Evolutionary conservation across 805 yeast genomes (phyloP), one percentile per base, ranked within the genome.

Genomic region (Candida yuanshanica): DNA sequence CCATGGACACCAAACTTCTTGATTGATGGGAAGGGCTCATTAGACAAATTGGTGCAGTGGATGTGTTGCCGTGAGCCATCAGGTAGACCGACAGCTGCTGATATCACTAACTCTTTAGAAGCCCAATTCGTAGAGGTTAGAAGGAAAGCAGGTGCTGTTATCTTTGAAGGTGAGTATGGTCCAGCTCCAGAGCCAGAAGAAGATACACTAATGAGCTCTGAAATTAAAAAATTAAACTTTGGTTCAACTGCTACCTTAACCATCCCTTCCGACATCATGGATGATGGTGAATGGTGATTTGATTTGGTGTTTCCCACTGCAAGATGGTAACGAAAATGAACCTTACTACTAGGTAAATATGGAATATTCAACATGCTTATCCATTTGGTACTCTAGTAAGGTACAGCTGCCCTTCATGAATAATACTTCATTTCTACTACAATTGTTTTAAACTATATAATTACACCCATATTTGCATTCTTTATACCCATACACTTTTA

Each of bases 81-180:
- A 33, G 74, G 75, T 39, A 69, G 99, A 47, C 96, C 96, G n/a
- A 77, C 82, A 6, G 91, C 95, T 0, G 72, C 66, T 21, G 76
- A 79, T 45, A 70, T 93, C n/a, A 64, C 93, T 42, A 73, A 69
- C 41, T 70, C 81, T 48, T 76, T 74, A 36, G 97, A 93, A 59
- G 79, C 93, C 47, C 70, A 74, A 35, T 74, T 81, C 44, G 90
- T 93, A 31, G 96, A 90, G 49, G 64, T 72, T 41, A 73, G 91
- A 45, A 72, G 96, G 39, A 84, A 83, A 58, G 86, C 95, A 6
- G 96, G 98, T 5, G 96, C 97, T 4, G 83, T 90, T 2, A 84
- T 93, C 47, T 93, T 82, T 55, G 99, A 91, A 65, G 98, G 97
- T 16, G 97, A 93, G 50, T 89, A 75, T 59, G 99, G 98, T 0